Conservation (phyloP, 331 rosid genomes). For the Saraca asoca region DNA sequence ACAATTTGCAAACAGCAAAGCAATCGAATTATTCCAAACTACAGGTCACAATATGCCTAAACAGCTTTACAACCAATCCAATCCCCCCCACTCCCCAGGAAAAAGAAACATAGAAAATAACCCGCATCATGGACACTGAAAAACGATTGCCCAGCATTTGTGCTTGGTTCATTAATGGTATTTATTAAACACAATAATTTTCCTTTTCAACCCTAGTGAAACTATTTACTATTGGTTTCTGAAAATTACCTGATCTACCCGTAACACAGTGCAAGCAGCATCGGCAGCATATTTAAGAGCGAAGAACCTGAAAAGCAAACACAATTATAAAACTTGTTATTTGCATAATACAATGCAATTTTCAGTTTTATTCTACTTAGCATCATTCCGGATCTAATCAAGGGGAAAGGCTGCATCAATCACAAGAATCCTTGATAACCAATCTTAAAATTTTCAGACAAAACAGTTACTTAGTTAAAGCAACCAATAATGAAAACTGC, state of each 20-base stretch:
- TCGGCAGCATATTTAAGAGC: constrained; percentile 94
- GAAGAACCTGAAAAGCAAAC: constrained; percentile 56
- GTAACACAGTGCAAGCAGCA: constrained; percentile 93
- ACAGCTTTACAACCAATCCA: not conserved
- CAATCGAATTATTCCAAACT: not conserved
- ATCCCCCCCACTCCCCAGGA: not conserved
- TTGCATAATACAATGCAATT: not conserved
- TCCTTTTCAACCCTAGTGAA: not conserved
- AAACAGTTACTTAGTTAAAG: constrained; percentile 7
- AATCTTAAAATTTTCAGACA: not conserved
- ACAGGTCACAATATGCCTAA: not conserved
- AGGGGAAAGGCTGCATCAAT: constrained; percentile 17
- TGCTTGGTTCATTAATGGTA: constrained; percentile 2
- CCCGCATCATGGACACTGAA: constrained; percentile 1
- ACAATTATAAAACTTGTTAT: constrained; percentile 13
- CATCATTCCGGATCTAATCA: constrained; percentile 17
- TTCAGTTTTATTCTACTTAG: not conserved
- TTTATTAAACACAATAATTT: not conserved
- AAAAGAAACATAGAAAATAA: not conserved
- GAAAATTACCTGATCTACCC: constrained; percentile 83
- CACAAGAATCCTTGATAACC: not conserved
- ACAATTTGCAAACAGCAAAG: not conserved
- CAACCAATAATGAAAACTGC: constrained; percentile 1
- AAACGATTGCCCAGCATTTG: not conserved
- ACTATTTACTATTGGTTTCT: not conserved